Evolutionary conservation across 2,329 filamentous ascomycete genomes (phyloP).

Genomic region (Ophiostoma tasmaniense): DNA sequence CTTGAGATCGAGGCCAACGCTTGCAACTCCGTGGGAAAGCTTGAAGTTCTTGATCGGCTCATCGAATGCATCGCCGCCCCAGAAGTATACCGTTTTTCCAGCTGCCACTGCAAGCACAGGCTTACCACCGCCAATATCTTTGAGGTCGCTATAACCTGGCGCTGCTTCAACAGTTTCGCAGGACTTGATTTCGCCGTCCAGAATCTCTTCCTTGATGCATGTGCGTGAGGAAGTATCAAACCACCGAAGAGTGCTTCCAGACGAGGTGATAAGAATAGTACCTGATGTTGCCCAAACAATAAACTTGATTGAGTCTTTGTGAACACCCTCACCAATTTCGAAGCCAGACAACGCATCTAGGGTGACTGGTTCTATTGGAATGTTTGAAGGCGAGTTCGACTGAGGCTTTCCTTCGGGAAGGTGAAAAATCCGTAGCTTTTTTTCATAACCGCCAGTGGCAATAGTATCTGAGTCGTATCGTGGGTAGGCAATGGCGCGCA

Average conservation of each 20-base stretch:
- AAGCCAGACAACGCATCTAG: conserved; percentile 59
- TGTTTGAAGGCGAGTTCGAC: conserved; percentile 27
- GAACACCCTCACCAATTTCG: conserved; percentile 78
- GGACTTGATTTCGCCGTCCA: conserved; percentile 81
- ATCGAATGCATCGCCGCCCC: conserved; percentile 65
- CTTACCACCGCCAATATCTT: conserved; percentile 57
- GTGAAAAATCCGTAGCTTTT: conserved; percentile 92
- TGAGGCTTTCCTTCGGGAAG: conserved; percentile 51
- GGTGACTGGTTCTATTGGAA: conserved; percentile 32
- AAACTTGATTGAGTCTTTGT: conserved; percentile 85
- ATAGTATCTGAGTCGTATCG: conserved; percentile 73
- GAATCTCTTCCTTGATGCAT: conserved; percentile 64
- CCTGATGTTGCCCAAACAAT: conserved; percentile 90
- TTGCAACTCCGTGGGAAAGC: conserved; percentile 78
- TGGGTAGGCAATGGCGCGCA: conserved; percentile 85
- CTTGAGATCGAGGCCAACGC: conserved; percentile 76
- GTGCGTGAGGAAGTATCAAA: conserved; percentile 75
- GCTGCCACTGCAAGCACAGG: conserved; percentile 81
- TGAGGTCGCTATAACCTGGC: conserved; percentile 47
- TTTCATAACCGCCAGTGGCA: conserved; percentile 90
- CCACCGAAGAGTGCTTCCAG: conserved; percentile 89
- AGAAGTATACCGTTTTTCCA: conserved; percentile 92
- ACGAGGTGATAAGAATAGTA: conserved; percentile 82
- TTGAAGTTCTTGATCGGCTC: conserved; percentile 68
- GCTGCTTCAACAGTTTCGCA: conserved; percentile 77